phyloP scores from a whole-genome alignment of 2,329 filamentous ascomycete genomes.

The Cercospora nicotianae region DNA sequence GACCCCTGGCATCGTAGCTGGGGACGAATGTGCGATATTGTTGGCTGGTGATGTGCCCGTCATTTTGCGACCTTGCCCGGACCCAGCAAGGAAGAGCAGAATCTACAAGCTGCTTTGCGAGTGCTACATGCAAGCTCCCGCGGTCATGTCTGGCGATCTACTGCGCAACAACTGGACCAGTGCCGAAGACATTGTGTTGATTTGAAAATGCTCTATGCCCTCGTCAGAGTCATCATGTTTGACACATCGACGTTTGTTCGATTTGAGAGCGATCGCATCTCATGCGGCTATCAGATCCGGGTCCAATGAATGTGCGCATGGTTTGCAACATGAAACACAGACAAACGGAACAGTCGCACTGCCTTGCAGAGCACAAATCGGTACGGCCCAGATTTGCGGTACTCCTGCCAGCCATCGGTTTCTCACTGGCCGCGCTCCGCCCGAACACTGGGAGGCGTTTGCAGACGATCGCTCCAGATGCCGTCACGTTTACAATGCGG shows the following conservation, averaged over 20 bases:
- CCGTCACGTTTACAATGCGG: slow-evolving; percentile 10
- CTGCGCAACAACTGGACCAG: slow-evolving; percentile 22
- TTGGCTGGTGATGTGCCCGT: slow-evolving; percentile 36
- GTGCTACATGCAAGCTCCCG: slow-evolving; percentile 30
- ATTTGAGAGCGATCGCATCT: not conserved
- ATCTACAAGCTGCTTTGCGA: slow-evolving; percentile 34
- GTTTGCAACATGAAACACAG: slow-evolving; percentile 5
- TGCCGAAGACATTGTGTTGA: slow-evolving; percentile 33
- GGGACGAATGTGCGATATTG: slow-evolving; percentile 31
- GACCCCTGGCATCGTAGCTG: slow-evolving; percentile 28
- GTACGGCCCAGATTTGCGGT: not conserved
- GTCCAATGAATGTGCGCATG: not conserved
- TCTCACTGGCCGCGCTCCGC: slow-evolving; percentile 7
- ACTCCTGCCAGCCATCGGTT: slow-evolving; percentile 8
- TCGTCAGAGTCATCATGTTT: not conserved
- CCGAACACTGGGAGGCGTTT: not conserved
- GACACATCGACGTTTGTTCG: not conserved
- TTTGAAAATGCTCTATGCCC: slow-evolving; percentile 20
- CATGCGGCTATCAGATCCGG: not conserved
- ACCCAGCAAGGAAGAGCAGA: slow-evolving; percentile 20
- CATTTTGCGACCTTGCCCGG: slow-evolving; percentile 28
- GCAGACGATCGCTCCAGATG: slow-evolving; percentile 7
- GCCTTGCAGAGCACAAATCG: slow-evolving; percentile 9
- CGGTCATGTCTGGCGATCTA: slow-evolving; percentile 33
- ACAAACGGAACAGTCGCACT: slow-evolving; percentile 6